Conservation (phyloP, 192 early-diverging fungal genomes). For the Entomortierella parvispora region DNA sequence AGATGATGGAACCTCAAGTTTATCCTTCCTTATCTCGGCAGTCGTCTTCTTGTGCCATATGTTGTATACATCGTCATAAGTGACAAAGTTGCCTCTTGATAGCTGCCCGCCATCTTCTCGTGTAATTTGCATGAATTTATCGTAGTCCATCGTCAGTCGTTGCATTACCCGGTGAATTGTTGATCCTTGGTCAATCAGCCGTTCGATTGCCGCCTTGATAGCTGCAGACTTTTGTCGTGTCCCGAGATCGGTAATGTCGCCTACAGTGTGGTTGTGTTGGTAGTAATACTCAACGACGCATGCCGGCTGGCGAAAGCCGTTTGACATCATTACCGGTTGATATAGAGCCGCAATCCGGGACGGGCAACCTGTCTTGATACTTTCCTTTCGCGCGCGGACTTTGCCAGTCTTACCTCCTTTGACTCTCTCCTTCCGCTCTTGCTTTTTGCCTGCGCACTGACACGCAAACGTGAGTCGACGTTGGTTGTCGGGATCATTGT, state of each 20-base stretch:
- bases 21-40: constrained; percentile 19
- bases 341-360: constrained; percentile 6
- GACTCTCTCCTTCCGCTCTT: not conserved
- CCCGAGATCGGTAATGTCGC: constrained; percentile 3
- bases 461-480: constrained; percentile 1
- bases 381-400: not conserved
- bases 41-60: constrained; percentile 1
- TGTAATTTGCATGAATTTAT: constrained; percentile 8
- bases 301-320: no score
- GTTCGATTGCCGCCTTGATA: constrained; percentile 7
- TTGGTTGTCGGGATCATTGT: not conserved
- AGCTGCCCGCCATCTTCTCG: constrained; percentile 7
- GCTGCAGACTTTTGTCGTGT: constrained; percentile 12
- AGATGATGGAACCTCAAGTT: no score
- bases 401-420: constrained; percentile 14
- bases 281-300: no score
- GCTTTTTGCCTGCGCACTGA: constrained; percentile 14
- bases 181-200: constrained; percentile 7
- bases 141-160: constrained; percentile 14
- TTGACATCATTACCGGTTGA: no score
- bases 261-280: constrained; percentile 25
- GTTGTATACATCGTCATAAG: constrained; percentile 39
- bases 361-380: constrained; percentile 3
- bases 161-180: constrained; percentile 10
- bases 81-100: constrained; percentile 20